phyloP scores from a whole-genome alignment of 164 flowering plant species.

The Vitis rupestris region DNA sequence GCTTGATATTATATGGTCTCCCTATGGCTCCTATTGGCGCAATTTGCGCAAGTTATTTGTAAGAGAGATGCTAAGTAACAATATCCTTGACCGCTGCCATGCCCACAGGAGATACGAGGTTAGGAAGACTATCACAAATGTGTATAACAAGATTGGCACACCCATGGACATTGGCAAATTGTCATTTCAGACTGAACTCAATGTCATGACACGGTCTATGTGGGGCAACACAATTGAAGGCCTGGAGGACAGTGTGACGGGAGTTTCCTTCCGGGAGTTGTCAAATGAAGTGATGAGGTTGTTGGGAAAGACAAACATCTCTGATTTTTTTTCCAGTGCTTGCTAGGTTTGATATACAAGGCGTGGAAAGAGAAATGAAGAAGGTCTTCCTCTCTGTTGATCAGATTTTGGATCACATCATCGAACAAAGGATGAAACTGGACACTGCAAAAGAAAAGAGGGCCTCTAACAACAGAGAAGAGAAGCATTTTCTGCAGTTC shows the following conservation, averaged over 20 bases:
- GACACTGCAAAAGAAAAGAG: background rate
- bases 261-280: background rate
- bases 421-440: conserved; percentile 10
- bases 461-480: background rate
- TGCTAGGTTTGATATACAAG: conserved; percentile 30
- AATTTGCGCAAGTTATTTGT: conserved; percentile 48
- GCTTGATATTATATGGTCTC: conserved; percentile 35
- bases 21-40: conserved; percentile 45
- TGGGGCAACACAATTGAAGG: conserved; percentile 26
- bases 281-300: background rate
- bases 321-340: conserved; percentile 27
- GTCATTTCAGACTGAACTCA: background rate
- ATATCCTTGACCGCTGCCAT: background rate
- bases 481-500: conserved; percentile 30
- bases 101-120: conserved; percentile 3
- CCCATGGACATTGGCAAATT: conserved; percentile 17
- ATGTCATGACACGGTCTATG: conserved; percentile 12
- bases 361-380: conserved; percentile 18
- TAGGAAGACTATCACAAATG: background rate
- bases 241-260: background rate
- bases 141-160: conserved; percentile 12
- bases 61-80: conserved; percentile 31
- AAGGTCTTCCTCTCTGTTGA: conserved; percentile 1
- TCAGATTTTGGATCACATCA: conserved; percentile 9
- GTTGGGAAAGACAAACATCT: conserved; percentile 24